Base-by-base conservation (phyloP, 2,329 filamentous ascomycete genomes). In the Aspergillus bombycis region DNA sequence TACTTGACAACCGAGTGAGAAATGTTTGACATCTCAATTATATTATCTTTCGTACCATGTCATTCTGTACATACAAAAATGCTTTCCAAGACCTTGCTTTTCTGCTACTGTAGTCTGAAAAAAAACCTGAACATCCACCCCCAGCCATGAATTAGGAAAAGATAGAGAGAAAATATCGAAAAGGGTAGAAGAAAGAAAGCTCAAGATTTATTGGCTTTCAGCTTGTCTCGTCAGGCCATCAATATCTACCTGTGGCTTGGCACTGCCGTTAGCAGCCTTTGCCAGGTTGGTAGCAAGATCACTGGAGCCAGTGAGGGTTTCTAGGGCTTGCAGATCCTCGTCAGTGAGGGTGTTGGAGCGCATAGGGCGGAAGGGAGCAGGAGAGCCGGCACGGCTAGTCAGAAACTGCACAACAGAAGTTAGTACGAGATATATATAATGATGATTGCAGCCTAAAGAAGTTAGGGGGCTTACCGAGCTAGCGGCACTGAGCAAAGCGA, bases 401-500 rank as follows among this genome's bases (percentile, higher is more conserved):
- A 93, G 84, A 78, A 94, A 94, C 91, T 94, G 72, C 61, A 67
- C 34, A 57, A 45, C 32, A 26, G 52, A 30, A 26, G 41, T 50
- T 57, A 36, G 54, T 69, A 55, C 11, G 23, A 32, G n/a, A n/a
- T n/a, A n/a, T 26, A 7, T 10, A 21, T 41, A 19, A 55, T 14
- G 19, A 23, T 19, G 11, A 19, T 63, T 57, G 11, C 21, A 54
- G 50, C 3, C 56, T 41, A 10, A n/a, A 32, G 36, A 53, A 36
- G 19, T n/a, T 16, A 38, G 26, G 45, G 57, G 62, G 64, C 91
- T 86, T 83, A 96, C 93, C 74, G 91, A 94, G 77, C 89, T 92
- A 60, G 94, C 93, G 57, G 93, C 94, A 70, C 90, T 91, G 76
- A 97, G 82, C 70, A 97, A 83, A 62, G 94, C 94, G 76, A 93